Evolutionary conservation across 2,329 filamentous ascomycete genomes (phyloP).

Genomic region (Colletotrichum melonis): DNA sequence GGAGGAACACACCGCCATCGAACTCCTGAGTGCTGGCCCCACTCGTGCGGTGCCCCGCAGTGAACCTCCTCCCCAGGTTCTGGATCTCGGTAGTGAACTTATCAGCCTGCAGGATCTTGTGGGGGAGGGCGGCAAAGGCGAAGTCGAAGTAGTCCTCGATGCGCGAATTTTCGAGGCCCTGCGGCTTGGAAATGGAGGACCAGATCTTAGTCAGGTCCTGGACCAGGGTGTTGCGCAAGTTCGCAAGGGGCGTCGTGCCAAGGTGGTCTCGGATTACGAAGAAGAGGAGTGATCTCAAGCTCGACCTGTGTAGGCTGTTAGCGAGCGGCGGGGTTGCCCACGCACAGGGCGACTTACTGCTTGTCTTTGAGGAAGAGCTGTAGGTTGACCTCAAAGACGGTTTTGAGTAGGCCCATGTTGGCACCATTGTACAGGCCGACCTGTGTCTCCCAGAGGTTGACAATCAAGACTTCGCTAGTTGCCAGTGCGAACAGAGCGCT

Average conservation of each 20-base stretch:
- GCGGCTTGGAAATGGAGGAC: conserved; percentile 90
- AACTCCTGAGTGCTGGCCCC: conserved; percentile 75
- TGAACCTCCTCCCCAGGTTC: conserved; percentile 84
- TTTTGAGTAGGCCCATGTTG: conserved; percentile 98
- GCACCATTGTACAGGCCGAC: conserved; percentile 97
- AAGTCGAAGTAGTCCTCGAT: conserved; percentile 99
- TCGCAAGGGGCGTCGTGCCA: conserved; percentile 88
- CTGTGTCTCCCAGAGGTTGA: conserved; percentile 99
- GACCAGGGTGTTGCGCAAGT: conserved; percentile 89
- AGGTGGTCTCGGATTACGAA: conserved; percentile 99
- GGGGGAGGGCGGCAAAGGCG: conserved; percentile 92
- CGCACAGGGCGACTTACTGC: conserved; percentile 68
- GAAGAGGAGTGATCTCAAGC: conserved; percentile 91
- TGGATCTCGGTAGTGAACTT: conserved; percentile 86
- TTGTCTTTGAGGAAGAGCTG: conserved; percentile 97
- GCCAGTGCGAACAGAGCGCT: conserved; percentile 96
- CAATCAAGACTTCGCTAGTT: conserved; percentile 96
- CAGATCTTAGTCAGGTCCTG: conserved; percentile 94
- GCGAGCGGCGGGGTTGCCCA: conserved; percentile 1
- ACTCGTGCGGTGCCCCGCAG: conserved; percentile 79
- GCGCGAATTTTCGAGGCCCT: conserved; percentile 85
- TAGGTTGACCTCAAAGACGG: conserved; percentile 98
- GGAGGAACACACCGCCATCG: conserved; percentile 85
- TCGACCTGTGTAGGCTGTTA: conserved; percentile 67
- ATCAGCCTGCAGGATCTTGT: conserved; percentile 96